Evolutionary conservation across 306 rosid species (phyloP).

Genomic region (Dalbergia oliveri): DNA sequence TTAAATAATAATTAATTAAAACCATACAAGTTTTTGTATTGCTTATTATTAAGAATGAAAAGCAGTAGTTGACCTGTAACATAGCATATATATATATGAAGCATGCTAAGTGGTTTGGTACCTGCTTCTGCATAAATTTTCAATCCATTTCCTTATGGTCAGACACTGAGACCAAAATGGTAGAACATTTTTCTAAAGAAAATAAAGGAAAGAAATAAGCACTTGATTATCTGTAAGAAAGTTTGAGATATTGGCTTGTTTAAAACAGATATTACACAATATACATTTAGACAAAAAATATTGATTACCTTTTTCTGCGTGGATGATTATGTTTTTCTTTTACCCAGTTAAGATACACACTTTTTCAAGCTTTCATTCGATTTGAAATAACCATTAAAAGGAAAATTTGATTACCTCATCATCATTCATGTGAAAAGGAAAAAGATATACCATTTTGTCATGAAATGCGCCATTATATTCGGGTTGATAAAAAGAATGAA

Average conservation of each 20-base stretch:
- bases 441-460: no score
- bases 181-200: not conserved
- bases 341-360: not conserved
- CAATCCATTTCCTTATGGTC: not conserved
- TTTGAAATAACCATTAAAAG: not conserved
- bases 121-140: not conserved
- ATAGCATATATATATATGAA: not conserved
- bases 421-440: no score
- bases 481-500: no score
- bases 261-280: not conserved
- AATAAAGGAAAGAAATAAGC: not conserved
- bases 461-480: no score
- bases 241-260: not conserved
- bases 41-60: not conserved
- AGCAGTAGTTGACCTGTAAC: constrained; percentile 25
- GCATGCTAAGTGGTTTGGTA: constrained; percentile 15
- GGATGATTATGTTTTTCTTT: not conserved
- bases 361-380: not conserved
- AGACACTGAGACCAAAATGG: no score
- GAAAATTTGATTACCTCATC: no score
- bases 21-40: no score
- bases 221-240: not conserved
- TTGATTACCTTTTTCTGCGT: not conserved
- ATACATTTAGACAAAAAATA: not conserved
- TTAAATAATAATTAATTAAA: no score